These are phyloP conservation scores for Leptographium flavum DNA, from an alignment of 2,329 filamentous ascomycete species.

Conservation along the genomic window DNA sequence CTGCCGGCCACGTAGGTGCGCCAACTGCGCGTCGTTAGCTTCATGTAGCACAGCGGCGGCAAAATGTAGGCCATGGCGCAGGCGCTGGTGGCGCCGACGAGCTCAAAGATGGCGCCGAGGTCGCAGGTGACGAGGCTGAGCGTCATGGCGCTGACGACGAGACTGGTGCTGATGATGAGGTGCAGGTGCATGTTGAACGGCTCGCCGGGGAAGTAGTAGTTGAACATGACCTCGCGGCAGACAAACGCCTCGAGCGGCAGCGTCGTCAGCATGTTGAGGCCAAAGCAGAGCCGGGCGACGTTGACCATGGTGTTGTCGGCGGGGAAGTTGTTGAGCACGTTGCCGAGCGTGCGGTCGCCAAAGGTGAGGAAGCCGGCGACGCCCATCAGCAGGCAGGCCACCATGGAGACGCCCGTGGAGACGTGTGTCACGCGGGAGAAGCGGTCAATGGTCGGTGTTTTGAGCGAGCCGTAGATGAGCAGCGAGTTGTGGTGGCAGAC, in stretches of 20 bases:
- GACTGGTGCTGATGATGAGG: conserved; percentile 67
- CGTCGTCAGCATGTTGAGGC: conserved; percentile 96
- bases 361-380: conserved; percentile 85
- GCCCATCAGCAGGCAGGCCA: conserved; percentile 84
- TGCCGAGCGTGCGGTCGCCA: conserved; percentile 80
- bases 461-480: conserved; percentile 89
- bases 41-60: conserved; percentile 89
- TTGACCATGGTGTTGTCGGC: conserved; percentile 86
- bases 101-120: conserved; percentile 83
- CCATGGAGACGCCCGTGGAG: conserved; percentile 76
- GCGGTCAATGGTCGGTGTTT: conserved; percentile 87
- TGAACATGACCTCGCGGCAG: conserved; percentile 90
- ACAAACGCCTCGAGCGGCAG: conserved; percentile 94
- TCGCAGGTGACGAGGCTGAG: conserved; percentile 82
- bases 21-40: conserved; percentile 66
- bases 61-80: conserved; percentile 91
- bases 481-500: conserved; percentile 88
- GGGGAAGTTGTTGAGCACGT: conserved; percentile 96
- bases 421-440: conserved; percentile 90
- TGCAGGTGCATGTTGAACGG: conserved; percentile 76
- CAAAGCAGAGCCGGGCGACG: conserved; percentile 86
- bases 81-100: conserved; percentile 89
- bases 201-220: conserved; percentile 55
- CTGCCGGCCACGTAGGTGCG: conserved; percentile 58
- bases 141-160: conserved; percentile 66